Base-by-base conservation (phyloP, 179 eudicot species). In the Sideroxylon spinosum region DNA sequence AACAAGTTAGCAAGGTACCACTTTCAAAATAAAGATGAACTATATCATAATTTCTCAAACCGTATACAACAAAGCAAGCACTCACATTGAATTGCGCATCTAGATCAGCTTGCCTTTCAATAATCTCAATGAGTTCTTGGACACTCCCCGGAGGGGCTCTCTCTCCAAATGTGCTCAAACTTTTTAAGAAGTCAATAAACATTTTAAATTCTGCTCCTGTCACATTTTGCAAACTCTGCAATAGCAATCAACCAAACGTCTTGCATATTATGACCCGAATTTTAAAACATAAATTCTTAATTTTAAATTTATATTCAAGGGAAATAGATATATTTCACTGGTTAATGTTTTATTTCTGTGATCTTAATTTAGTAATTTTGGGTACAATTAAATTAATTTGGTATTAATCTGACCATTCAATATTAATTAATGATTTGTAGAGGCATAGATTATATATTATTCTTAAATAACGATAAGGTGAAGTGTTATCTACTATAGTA, bases 141-240 rank as follows among this genome's bases (percentile, higher is more conserved):
- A 95, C 82, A 49, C 94, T 93, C 83, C 90, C 95, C 50, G 86
- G 83, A 74, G 97, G 92, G 76, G 98, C 95, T 84, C 88, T 90
- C 79, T 90, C 92, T 57, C 97, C 98, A 87, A 95, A 95, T 73
- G 90, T 80, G 85, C 76, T 91, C 86, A 95, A 85, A 86, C 91
- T 91, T 74, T 86, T 92, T 29, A 95, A 86, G 82, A 95, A 95
- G 82, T 95, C 95, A 85, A 95, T 93, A 68, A 95, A 95, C 99
- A 95, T 95, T 86, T 95, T 90, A 82, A 95, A 95, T 80, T 95
- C 99, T 69, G 91, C 90, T 75, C 98, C 98, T 28, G 95, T 95
- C 74, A 95, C 99, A 80, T 95, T 98, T 86, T 91, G 95, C 78
- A 93, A 81, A 86, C 98, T 92, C 98, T 93, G 92, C 85, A 88